These are phyloP conservation scores for Ilyonectria sp. DNA, from an alignment of 2,329 filamentous ascomycete genomes.

Conservation along the genomic window DNA sequence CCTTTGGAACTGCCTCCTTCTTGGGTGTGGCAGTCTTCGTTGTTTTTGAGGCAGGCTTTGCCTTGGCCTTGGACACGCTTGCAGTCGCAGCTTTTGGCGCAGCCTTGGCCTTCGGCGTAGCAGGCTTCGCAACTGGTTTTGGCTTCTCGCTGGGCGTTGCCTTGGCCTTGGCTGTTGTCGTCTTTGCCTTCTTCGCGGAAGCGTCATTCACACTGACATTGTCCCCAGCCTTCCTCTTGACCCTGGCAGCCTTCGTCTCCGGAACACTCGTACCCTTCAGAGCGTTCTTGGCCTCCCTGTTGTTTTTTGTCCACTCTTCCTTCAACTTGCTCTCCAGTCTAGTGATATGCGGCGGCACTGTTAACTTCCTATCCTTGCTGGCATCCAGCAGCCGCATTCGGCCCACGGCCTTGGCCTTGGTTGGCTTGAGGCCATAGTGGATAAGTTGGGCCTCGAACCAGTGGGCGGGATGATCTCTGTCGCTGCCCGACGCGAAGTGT, in stretches of 20 bases:
- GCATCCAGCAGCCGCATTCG: constrained; percentile 73
- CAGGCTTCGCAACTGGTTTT: not conserved
- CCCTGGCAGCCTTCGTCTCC: constrained; percentile 23
- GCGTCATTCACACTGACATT: not conserved
- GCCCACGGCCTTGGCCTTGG: constrained; percentile 71
- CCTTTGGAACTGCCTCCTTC: not conserved
- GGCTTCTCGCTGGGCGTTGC: constrained; percentile 6
- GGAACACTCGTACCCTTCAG: not conserved
- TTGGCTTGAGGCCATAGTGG: constrained; percentile 72
- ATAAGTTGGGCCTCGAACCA: constrained; percentile 76
- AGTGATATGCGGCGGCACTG: constrained; percentile 63
- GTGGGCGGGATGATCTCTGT: constrained; percentile 68
- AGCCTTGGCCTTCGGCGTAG: not conserved
- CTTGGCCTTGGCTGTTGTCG: constrained; percentile 2
- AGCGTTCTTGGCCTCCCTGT: constrained; percentile 63
- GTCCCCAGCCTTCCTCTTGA: constrained; percentile 50
- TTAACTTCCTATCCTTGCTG: constrained; percentile 62
- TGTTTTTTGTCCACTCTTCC: constrained; percentile 69
- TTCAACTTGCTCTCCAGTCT: constrained; percentile 69
- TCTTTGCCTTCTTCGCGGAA: constrained; percentile 38
- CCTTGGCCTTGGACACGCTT: not conserved
- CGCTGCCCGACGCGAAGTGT: constrained; percentile 59
- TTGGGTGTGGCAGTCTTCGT: constrained; percentile 7
- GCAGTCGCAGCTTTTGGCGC: constrained; percentile 5
- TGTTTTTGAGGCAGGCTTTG: not conserved